Evolutionary conservation across 2,329 filamentous ascomycete genomes (phyloP), one percentile per base, ranked within the genome.

Genomic region (Aspergillus candidus): DNA sequence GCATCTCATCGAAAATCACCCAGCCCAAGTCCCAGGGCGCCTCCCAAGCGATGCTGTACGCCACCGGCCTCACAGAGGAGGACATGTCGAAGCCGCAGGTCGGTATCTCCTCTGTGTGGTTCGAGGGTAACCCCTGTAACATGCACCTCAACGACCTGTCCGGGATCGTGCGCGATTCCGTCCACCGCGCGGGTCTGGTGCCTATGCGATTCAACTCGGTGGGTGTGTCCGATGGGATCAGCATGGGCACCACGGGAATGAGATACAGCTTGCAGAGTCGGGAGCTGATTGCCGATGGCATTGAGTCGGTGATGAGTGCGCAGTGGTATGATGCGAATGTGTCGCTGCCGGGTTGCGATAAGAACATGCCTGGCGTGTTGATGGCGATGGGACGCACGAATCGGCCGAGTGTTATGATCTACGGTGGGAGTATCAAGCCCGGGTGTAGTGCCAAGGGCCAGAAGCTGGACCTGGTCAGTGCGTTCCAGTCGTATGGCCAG

Each of bases 321-420:
- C 90, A 97, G 71, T 95, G 89, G 88, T 95, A 97, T 66, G 90
- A 97, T 68, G 89, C 82, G 52, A 96, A 95, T 69, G 84, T 97
- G 61, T 93, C 88, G 35, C 83, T 96, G 58, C 91, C 90, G 8
- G 90, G 90, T 33, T 97, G 90, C 69, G 91, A 97, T 78, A 97
- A 97, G 80, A 97, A 97, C 72, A 95, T 97, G 90, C 88, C 88
- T 0, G 86, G 86, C 63, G 86, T 89, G 7, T 72, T 88, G 56
- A 90, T 90, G 57, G 90, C 88, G 43, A 94, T 95, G 85, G 90
- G 87, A 15, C 80, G 90, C 53, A 83, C 94, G 50, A 96, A 96
- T 72, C 75, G 90, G 35, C 90, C 90, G 11, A 88, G 85, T 52
- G 77, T 97, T 62, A 96, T 97, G 90, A 86, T 96, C 30, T 97